Conservation (phyloP, 208 protist genomes). For the Naegleria lovaniensis region DNA sequence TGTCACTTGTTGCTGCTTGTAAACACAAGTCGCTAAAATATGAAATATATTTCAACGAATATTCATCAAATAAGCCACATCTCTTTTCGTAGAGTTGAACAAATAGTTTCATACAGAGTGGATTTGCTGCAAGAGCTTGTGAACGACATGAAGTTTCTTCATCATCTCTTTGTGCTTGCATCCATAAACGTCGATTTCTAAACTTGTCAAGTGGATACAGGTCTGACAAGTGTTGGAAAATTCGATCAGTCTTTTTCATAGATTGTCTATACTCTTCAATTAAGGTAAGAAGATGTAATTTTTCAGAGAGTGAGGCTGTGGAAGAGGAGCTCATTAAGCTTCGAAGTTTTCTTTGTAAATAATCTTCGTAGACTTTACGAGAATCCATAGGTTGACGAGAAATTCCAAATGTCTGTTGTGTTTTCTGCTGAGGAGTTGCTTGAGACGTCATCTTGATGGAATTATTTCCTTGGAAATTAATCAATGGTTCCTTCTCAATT, state of each 20-base stretch:
- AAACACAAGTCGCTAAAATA: neutral
- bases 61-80: neutral
- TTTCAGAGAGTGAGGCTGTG: no score
- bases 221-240: neutral
- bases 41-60: neutral
- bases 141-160: no score
- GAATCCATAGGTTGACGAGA: neutral
- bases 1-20: no score
- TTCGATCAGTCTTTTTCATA: neutral
- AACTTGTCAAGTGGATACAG: neutral
- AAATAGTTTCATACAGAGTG: neutral
- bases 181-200: neutral
- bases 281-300: no score
- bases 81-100: neutral
- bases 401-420: no score
- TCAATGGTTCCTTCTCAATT: neutral
- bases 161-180: no score
- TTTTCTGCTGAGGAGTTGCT: no score
- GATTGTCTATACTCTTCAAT: neutral
- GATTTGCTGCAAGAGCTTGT: neutral
- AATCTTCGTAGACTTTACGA: neutral
- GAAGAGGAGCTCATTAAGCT: neutral
- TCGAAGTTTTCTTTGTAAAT: neutral
- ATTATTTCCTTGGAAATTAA: neutral
- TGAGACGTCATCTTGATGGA: neutral